Base-by-base conservation (phyloP, 2,329 filamentous ascomycete genomes). In the Calycina herbarum region DNA sequence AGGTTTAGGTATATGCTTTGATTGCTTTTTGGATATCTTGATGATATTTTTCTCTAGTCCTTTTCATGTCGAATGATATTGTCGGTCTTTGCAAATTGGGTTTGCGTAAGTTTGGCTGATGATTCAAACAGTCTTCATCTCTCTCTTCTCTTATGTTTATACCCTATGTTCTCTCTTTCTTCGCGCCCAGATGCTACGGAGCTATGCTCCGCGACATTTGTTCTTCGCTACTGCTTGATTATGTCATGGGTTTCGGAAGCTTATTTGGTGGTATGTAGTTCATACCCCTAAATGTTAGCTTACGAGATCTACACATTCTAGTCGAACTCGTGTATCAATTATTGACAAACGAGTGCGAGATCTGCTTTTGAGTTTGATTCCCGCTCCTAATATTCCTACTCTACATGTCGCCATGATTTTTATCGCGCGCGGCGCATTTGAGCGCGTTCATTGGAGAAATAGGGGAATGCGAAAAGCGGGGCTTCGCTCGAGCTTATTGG, bases 1-100 rank as follows among this genome's bases (percentile, higher is more conserved):
- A 33, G 15, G 59, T 61, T 61, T 61, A 61, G 38, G 38, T 61
- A 61, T 61, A 48, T 51, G 24, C 42, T 61, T 48, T 61, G 27
- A 61, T 29, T 51, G 5, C 3, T 24, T 48, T 33, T 35, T 4
- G 10, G 27, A 31, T n/a, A 31, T 57, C 11, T 31, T n/a, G 27
- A 35, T 58, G 17, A 58, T 11, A n/a, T 10, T 11, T 33, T 58
- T 33, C 17, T 35, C 7, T 35, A 11, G 8, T n/a, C 13, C 29
- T 3, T 10, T n/a, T 33, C n/a, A 3, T 58, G 2, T 3, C 27
- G 5, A 35, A 29, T 33, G 29, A 33, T 58, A 7, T 17, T 58
- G 56, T 24, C n/a, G n/a, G 17, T 7, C 13, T 15, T 8, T 48
- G 5, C 42, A 48, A 13, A 1, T 40, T 13, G 38, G 11, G 13